These are phyloP conservation scores for Geoglossum cookeanum DNA, from an alignment of 2,329 filamentous ascomycete genomes.

Conservation along the genomic window DNA sequence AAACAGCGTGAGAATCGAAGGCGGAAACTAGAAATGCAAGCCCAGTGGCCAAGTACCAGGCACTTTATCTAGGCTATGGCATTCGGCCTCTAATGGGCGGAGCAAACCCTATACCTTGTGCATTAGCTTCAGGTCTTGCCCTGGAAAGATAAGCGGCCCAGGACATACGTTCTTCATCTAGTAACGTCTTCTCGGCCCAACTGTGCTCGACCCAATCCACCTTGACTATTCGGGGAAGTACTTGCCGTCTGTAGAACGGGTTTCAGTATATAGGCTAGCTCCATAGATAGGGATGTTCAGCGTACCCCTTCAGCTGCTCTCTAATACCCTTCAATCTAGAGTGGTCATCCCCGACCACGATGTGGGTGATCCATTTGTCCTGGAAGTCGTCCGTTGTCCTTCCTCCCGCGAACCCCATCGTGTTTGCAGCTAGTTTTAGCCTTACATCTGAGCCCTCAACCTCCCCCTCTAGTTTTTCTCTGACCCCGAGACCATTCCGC, in stretches of 20 bases:
- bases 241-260: slow-evolving; percentile 17
- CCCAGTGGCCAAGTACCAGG: not conserved
- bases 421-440: slow-evolving; percentile 31
- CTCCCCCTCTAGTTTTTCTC: not conserved
- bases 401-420: slow-evolving; percentile 52
- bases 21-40: no score
- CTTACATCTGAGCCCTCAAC: slow-evolving; percentile 12
- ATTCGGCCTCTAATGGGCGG: not conserved
- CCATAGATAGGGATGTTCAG: slow-evolving; percentile 1
- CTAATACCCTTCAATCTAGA: slow-evolving; percentile 27
- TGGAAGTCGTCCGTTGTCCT: slow-evolving; percentile 30
- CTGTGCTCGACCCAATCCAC: slow-evolving; percentile 58
- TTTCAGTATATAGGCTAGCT: not conserved
- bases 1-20: no score
- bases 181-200: slow-evolving; percentile 56
- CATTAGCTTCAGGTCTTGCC: not conserved
- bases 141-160: no score
- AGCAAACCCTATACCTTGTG: not conserved
- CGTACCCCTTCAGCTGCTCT: slow-evolving; percentile 22
- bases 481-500: slow-evolving; percentile 4
- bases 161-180: slow-evolving; percentile 51
- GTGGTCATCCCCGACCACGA: slow-evolving; percentile 38
- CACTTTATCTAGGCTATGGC: not conserved
- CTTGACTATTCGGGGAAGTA: slow-evolving; percentile 49
- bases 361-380: slow-evolving; percentile 46